phyloP scores from a whole-genome alignment of 1,284 basidiomycete genomes.

The Schizophyllum amplum region DNA sequence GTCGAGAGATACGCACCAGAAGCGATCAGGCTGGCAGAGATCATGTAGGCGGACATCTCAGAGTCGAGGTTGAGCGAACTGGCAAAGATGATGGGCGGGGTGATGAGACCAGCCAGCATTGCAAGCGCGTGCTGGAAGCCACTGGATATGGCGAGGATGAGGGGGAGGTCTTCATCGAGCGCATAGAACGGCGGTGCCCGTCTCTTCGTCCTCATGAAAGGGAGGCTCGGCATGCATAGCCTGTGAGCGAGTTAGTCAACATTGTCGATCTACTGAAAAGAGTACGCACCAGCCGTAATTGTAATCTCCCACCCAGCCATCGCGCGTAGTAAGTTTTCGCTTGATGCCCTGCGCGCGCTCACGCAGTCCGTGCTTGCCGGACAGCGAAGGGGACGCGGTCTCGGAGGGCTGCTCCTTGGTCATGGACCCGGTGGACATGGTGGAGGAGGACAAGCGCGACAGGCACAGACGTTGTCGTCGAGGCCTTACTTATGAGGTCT shows the following conservation, averaged over 20 bases:
- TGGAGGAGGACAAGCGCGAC: not conserved
- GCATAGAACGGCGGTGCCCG: slow-evolving; percentile 65
- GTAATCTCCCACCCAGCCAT: slow-evolving; percentile 76
- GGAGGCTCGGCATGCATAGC: slow-evolving; percentile 59
- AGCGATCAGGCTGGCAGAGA: slow-evolving; percentile 73
- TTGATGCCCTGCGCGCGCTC: slow-evolving; percentile 11
- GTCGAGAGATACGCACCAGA: slow-evolving; percentile 41
- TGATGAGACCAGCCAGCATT: slow-evolving; percentile 73
- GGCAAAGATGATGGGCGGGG: slow-evolving; percentile 78
- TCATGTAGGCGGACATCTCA: slow-evolving; percentile 65
- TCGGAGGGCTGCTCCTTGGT: not conserved
- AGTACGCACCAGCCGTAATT: slow-evolving; percentile 52
- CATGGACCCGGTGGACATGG: slow-evolving; percentile 1
- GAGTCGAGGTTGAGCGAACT: slow-evolving; percentile 49
- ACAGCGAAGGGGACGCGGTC: not conserved
- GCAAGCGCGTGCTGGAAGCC: slow-evolving; percentile 76
- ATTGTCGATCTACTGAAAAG: not conserved
- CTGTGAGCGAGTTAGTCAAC: slow-evolving; percentile 13
- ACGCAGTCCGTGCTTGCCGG: not conserved
- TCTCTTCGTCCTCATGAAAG: slow-evolving; percentile 33
- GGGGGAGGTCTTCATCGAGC: slow-evolving; percentile 59
- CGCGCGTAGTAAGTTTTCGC: slow-evolving; percentile 31
- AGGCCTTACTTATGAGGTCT: not conserved
- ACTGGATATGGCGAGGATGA: slow-evolving; percentile 58
- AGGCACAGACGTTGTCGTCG: not conserved